A percentile compares a stretch with the other conserved stretches of the same genome.
Evolutionary conservation across 495 filamentous ascomycete genomes (phyloP).

Genomic region (Daldinia vernicosa): DNA sequence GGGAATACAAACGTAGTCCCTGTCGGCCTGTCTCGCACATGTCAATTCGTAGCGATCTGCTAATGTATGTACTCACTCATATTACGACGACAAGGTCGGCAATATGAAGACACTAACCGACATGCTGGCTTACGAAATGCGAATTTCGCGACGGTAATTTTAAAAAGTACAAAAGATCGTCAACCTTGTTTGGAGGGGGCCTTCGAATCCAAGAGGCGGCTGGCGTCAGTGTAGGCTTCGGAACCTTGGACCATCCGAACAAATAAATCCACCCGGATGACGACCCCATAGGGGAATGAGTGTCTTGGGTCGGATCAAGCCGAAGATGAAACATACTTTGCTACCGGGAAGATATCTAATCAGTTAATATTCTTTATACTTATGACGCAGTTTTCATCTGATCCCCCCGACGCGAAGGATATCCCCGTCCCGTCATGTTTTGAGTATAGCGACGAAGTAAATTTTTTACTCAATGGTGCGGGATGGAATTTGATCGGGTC

Average conservation of each 20-base stretch:
- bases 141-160: conserved; percentile 13
- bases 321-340: conserved; percentile 30
- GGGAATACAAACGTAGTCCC: conserved; percentile 27
- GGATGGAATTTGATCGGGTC: conserved; percentile 13
- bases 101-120: not conserved
- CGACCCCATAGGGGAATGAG: conserved; percentile 6
- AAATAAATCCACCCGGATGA: conserved; percentile 20
- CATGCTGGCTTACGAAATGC: not conserved
- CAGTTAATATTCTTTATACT: not conserved
- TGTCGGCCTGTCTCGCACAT: conserved; percentile 15
- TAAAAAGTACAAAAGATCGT: not conserved
- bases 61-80: conserved; percentile 9
- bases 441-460: conserved; percentile 22
- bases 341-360: not conserved
- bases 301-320: conserved; percentile 38
- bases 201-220: conserved; percentile 9
- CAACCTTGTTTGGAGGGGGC: not conserved
- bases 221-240: conserved; percentile 18
- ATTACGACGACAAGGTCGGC: conserved; percentile 11
- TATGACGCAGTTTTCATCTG: conserved; percentile 11
- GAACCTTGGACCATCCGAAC: conserved; percentile 21
- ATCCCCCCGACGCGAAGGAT: conserved; percentile 9
- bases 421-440: conserved; percentile 5
- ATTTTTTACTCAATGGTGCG: conserved; percentile 13
- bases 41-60: conserved; percentile 12